Base-by-base conservation (phyloP, 352 stramenopile species). In the Phytophthora sp. region DNA sequence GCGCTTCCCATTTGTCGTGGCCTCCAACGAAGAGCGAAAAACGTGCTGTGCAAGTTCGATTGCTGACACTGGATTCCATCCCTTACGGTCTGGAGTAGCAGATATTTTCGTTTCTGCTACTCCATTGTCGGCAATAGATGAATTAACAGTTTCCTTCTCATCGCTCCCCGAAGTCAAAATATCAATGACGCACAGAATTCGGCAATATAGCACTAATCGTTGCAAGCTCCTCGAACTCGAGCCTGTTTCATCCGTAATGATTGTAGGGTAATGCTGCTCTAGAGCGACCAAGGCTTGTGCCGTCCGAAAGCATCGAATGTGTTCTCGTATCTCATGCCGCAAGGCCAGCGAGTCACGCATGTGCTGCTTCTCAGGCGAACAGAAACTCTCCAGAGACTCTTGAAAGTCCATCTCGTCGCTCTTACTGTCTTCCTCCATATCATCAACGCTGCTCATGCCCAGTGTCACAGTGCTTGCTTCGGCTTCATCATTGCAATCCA, bases 121-220 rank as follows among this genome's bases (percentile, higher is more conserved):
- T 18, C 61, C 61, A 28, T 72, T 75, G 3, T 31, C 39, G 38
- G 28, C 7, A 18, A 38, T 15, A 1, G 35, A 1, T 12, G 53
- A 54, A 8, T n/a, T 18, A 31, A 9, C 17, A 15, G 39, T 24
- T 45, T 35, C 3, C 13, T 70, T 67, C 4, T 42, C 42, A n/a
- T 67, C 53, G 5, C 7, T 28, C 17, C 66, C 32, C n/a, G n/a
- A 34, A n/a, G 45, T 69, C 35, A 82, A 55, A 17, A 75, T 51
- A 41, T 86, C 77, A 26, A 86, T 30, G 15, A 86, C 65, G 26
- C 71, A 86, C 4, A 86, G 52, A 12, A 86, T 76, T 26, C 56
- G 65, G 31, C 63, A 76, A 30, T 77, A 70, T 18, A 76, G 35
- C 26, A 73, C 26, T 5, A 83, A 34, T 56, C 66, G 69, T 44